Conservation (phyloP, 192 early-diverging fungal genomes). For the Cladochytrium replicatum region DNA sequence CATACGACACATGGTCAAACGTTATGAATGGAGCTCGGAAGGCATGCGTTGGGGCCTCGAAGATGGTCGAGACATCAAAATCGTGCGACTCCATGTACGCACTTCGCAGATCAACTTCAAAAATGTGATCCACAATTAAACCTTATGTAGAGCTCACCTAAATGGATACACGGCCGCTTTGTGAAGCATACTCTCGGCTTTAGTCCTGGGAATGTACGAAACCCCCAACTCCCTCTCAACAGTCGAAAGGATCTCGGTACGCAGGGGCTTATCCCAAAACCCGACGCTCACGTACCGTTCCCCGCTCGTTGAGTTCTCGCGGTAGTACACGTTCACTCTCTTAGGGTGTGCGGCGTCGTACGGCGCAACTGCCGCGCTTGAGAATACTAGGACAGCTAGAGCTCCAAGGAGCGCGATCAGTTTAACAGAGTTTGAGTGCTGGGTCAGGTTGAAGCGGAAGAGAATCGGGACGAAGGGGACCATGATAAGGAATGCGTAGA, state of each 20-base stretch:
- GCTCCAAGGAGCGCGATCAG: conserved; percentile 15
- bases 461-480: background rate
- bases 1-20: conserved; percentile 30
- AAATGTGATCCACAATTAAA: no score
- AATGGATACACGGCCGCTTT: conserved; percentile 59
- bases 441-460: background rate
- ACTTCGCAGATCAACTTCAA: conserved; percentile 27
- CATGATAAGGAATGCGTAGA: conserved; percentile 43
- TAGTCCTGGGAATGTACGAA: conserved; percentile 15
- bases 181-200: conserved; percentile 26
- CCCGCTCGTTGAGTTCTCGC: conserved; percentile 50
- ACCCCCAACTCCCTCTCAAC: conserved; percentile 31
- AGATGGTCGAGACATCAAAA: conserved; percentile 25
- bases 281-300: conserved; percentile 44
- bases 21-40: conserved; percentile 25
- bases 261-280: conserved; percentile 47
- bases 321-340: conserved; percentile 46
- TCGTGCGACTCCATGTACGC: conserved; percentile 1
- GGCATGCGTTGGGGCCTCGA: conserved; percentile 21
- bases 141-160: no score
- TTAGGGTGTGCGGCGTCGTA: conserved; percentile 59
- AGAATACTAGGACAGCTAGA: conserved; percentile 5
- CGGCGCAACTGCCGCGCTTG: conserved; percentile 27
- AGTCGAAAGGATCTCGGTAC: conserved; percentile 26
- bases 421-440: conserved; percentile 8